Percentiles rank a stretch among this genome's conserved stretches.
phyloP scores from a whole-genome alignment of 345 rosid species.

The Eucalyptus globulus region DNA sequence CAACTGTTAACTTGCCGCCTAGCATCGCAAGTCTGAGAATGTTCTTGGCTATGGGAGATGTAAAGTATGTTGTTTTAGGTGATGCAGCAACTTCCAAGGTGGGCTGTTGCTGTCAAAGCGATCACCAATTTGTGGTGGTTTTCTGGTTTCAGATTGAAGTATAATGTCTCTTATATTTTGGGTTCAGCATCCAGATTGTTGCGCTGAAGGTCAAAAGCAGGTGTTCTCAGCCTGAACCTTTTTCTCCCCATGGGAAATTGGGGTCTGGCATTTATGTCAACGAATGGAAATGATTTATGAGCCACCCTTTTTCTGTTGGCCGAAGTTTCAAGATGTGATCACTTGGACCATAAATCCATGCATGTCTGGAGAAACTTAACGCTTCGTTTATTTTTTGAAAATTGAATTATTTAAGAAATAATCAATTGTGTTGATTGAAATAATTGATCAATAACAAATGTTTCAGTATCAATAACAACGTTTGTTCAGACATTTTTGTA shows the following conservation, averaged over 20 bases:
- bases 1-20: neutral
- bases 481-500: neutral
- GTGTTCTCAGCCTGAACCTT: neutral
- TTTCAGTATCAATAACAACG: neutral
- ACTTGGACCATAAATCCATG: neutral
- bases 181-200: neutral
- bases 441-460: too few relatives aligned
- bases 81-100: neutral
- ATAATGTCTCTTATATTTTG: neutral
- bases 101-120: neutral
- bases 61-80: neutral
- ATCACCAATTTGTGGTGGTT: neutral
- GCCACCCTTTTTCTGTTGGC: neutral
- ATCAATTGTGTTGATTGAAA: too few relatives aligned
- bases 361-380: neutral
- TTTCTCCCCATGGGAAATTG: neutral
- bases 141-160: neutral
- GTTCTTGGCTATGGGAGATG: neutral
- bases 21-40: neutral
- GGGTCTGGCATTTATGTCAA: neutral
- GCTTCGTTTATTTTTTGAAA: too few relatives aligned
- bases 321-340: neutral
- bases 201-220: neutral
- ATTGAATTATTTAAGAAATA: too few relatives aligned
- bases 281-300: neutral